These are phyloP conservation scores for Fusarium nodosum DNA, from an alignment of 2,329 filamentous ascomycete genomes.

Conservation along the genomic window DNA sequence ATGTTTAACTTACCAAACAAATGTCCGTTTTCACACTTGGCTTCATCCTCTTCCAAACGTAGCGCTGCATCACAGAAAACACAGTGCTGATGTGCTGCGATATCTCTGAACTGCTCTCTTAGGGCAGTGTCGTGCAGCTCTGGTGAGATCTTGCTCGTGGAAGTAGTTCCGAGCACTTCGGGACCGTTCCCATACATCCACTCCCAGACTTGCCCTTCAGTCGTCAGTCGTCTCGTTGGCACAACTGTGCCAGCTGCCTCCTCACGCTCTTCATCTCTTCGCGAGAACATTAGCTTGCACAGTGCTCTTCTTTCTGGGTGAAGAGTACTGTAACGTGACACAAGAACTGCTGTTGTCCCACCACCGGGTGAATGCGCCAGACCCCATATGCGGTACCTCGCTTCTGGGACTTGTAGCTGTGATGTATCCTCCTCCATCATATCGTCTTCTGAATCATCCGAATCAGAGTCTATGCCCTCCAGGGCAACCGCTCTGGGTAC, in stretches of 20 bases:
- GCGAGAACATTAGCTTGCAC: conserved; percentile 57
- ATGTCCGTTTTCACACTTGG: conserved; percentile 58
- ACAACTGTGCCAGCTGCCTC: conserved; percentile 3
- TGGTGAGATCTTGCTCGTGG: conserved; percentile 33
- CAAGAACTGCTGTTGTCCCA: conserved; percentile 65
- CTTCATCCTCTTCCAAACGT: conserved; percentile 52
- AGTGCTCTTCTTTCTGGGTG: conserved; percentile 60
- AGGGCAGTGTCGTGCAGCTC: conserved; percentile 48
- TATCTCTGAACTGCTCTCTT: conserved; percentile 56
- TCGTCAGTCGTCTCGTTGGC: conserved; percentile 52
- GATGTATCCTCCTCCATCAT: conserved; percentile 52
- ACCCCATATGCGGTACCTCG: conserved; percentile 67
- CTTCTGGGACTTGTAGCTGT: conserved; percentile 61
- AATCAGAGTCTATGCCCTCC: conserved; percentile 54
- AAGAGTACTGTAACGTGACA: conserved; percentile 63
- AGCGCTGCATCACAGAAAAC: conserved; percentile 62
- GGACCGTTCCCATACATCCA: conserved; percentile 70
- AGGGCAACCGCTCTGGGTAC: conserved; percentile 63
- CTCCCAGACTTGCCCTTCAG: conserved; percentile 69
- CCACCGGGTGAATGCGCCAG: conserved; percentile 66
- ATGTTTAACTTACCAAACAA: conserved; percentile 55
- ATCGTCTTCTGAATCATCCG: conserved; percentile 52
- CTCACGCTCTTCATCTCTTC: conserved; percentile 40
- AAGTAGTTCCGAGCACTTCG: conserved; percentile 59
- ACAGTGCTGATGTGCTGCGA: conserved; percentile 58